Conservation (phyloP, 768 basidiomycete genomes). For the Rhodotorula toruloides region DNA sequence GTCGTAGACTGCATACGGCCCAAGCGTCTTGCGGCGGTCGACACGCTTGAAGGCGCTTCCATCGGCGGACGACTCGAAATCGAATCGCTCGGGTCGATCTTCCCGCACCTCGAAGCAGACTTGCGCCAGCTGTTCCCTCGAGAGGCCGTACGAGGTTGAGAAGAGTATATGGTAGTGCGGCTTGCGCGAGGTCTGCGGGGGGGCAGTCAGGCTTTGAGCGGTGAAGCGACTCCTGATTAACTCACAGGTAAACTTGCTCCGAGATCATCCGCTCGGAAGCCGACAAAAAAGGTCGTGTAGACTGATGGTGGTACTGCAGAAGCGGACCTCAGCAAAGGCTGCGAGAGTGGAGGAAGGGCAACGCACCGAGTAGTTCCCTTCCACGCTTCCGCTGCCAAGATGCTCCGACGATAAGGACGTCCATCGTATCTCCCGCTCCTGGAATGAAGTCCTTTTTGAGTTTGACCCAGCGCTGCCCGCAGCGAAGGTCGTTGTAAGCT, state of each 20-base stretch:
- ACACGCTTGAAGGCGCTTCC: slow-evolving; percentile 1
- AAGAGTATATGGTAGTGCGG: slow-evolving; percentile 72
- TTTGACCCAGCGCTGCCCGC: slow-evolving; percentile 69
- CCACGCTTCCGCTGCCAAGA: slow-evolving; percentile 61
- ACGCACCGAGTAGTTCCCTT: slow-evolving; percentile 65
- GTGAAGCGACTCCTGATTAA: too few species aligned
- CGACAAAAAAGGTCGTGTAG: slow-evolving; percentile 76
- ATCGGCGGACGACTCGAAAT: too few species aligned
- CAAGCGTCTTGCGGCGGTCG: background rate
- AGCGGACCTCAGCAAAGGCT: slow-evolving; percentile 17
- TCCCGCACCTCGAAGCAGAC: slow-evolving; percentile 17
- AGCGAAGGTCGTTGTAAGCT: slow-evolving; percentile 58
- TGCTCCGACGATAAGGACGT: slow-evolving; percentile 71
- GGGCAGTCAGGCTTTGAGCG: too few species aligned
- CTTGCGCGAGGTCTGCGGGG: slow-evolving; percentile 48
- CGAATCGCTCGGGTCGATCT: slow-evolving; percentile 3
- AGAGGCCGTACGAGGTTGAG: slow-evolving; percentile 68
- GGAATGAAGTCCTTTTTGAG: slow-evolving; percentile 71
- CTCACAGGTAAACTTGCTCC: background rate
- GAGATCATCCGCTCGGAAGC: slow-evolving; percentile 46
- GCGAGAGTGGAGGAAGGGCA: background rate
- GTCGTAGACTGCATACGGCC: slow-evolving; percentile 9
- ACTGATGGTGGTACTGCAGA: slow-evolving; percentile 62
- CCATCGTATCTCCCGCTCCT: slow-evolving; percentile 72
- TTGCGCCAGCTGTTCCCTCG: slow-evolving; percentile 59